phyloP scores from a whole-genome alignment of 2,329 filamentous ascomycete species.

The Penicillium occitanis region DNA sequence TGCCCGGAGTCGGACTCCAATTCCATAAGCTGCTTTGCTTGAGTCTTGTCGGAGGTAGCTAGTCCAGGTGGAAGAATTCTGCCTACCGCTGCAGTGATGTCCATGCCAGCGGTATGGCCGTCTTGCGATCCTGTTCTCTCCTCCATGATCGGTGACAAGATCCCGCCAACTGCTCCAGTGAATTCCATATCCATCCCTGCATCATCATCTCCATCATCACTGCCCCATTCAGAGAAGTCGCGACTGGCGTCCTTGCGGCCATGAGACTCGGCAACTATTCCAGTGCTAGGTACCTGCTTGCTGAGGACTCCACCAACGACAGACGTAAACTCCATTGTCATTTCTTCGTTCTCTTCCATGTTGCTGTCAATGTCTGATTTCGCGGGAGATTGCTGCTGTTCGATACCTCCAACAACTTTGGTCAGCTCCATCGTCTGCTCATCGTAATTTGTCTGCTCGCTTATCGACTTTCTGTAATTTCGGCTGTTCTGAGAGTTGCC shows the following conservation, averaged over 20 bases:
- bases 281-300: constrained; percentile 26
- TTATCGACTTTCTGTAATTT: constrained; percentile 45
- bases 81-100: constrained; percentile 65
- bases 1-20: constrained; percentile 55
- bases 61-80: constrained; percentile 55
- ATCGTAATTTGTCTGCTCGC: constrained; percentile 47
- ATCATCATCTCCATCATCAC: constrained; percentile 32
- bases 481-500: constrained; percentile 41
- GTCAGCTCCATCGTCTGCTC: constrained; percentile 52
- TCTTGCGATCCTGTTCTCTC: constrained; percentile 41
- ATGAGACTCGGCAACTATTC: constrained; percentile 17
- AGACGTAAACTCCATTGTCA: constrained; percentile 51
- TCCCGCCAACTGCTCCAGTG: constrained; percentile 48
- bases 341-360: constrained; percentile 44
- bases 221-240: constrained; percentile 27
- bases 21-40: constrained; percentile 61
- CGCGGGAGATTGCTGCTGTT: constrained; percentile 28
- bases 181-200: constrained; percentile 61
- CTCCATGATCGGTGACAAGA: constrained; percentile 39
- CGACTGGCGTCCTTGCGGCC: constrained; percentile 25
- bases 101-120: constrained; percentile 61
- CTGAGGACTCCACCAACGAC: constrained; percentile 45
- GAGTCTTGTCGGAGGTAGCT: constrained; percentile 43
- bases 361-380: constrained; percentile 34
- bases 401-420: constrained; percentile 44